These are phyloP conservation scores for Solanum appendiculatum DNA, from an alignment of 257 asterid genomes.

Conservation along the genomic window DNA sequence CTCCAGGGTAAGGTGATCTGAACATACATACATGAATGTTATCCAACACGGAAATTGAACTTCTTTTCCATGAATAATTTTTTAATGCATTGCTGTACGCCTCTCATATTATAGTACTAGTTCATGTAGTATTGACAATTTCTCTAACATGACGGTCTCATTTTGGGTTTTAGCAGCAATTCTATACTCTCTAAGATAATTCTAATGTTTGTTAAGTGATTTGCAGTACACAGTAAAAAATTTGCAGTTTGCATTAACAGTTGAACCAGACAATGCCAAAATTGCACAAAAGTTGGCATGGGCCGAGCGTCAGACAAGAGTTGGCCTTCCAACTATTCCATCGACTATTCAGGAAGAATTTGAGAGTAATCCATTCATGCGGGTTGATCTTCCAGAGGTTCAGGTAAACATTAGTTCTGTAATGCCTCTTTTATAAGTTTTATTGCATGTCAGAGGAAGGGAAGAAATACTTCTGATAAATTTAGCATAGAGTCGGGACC, in stretches of 20 bases:
- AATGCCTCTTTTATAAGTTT: not conserved
- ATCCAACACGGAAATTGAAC: not conserved
- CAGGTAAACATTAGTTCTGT: constrained; percentile 40
- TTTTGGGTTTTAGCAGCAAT: not conserved
- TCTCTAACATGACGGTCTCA: not conserved
- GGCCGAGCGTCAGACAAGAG: constrained; percentile 21
- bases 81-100: not conserved
- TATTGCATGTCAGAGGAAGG: not conserved
- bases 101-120: not conserved
- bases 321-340: constrained; percentile 75
- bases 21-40: not conserved
- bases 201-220: not conserved
- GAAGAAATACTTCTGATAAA: not conserved
- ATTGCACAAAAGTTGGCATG: constrained; percentile 29
- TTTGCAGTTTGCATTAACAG: constrained; percentile 69
- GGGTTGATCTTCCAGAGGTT: constrained; percentile 73
- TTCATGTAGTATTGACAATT: not conserved
- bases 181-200: not conserved
- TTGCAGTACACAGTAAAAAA: constrained; percentile 47
- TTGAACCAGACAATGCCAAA: constrained; percentile 67
- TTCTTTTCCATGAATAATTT: not conserved
- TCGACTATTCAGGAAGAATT: constrained; percentile 82
- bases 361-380: constrained; percentile 89
- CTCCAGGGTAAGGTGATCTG: not conserved
- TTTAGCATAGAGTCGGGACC: not conserved